These are phyloP conservation scores for Trichoderma polysporum DNA, from an alignment of 2,329 filamentous ascomycete species.

Conservation along the genomic window DNA sequence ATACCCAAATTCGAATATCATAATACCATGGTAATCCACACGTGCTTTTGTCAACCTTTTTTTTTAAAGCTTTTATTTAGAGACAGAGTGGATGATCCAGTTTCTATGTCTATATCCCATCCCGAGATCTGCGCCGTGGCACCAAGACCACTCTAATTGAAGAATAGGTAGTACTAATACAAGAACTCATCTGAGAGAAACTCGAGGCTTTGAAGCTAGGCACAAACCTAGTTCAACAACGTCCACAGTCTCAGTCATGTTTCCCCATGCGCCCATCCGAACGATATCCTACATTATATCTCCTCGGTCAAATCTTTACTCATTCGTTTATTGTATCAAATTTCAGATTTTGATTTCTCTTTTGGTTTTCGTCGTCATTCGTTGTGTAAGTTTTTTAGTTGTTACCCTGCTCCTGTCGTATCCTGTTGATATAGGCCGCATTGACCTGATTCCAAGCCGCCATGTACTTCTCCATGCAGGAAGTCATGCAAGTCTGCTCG, in stretches of 20 bases:
- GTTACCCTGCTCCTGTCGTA: slow-evolving; percentile 57
- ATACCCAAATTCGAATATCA: slow-evolving; percentile 30
- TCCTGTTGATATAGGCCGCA: slow-evolving; percentile 62
- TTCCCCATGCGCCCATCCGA: background rate
- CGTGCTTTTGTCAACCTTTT: background rate
- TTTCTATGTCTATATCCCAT: slow-evolving; percentile 8
- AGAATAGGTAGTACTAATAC: slow-evolving; percentile 3
- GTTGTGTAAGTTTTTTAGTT: background rate
- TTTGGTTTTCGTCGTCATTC: background rate
- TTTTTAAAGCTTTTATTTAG: background rate
- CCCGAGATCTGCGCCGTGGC: slow-evolving; percentile 1
- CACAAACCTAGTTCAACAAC: background rate
- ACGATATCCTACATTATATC: background rate
- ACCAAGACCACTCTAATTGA: slow-evolving; percentile 12
- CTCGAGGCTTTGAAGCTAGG: background rate
- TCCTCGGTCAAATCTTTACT: background rate
- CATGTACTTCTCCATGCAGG: slow-evolving; percentile 86
- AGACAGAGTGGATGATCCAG: slow-evolving; percentile 3
- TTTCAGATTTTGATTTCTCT: background rate
- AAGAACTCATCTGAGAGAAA: background rate
- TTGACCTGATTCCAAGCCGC: slow-evolving; percentile 74
- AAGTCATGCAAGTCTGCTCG: slow-evolving; percentile 69
- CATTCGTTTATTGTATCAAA: background rate
- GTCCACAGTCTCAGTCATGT: background rate
- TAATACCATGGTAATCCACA: background rate